phyloP scores from a whole-genome alignment of 1,139 yeast genomes.

The Zhuliangozyma parablackwelliae region DNA sequence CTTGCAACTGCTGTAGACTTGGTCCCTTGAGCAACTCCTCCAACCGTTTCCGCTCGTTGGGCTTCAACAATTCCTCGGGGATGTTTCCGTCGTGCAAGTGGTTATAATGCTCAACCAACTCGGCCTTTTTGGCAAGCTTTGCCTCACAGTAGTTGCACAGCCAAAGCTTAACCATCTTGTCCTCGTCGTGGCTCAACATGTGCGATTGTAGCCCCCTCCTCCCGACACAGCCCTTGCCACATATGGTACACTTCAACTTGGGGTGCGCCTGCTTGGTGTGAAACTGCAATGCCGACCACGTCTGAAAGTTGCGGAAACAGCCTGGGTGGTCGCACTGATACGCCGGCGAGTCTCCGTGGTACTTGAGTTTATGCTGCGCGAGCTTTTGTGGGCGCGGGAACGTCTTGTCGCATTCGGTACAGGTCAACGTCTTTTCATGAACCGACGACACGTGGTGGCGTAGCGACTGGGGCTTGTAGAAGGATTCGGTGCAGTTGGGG shows the following conservation, averaged over 20 bases:
- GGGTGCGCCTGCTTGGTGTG: conserved; percentile 77
- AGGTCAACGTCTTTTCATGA: conserved; percentile 53
- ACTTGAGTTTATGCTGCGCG: conserved; percentile 56
- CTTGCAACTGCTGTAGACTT: conserved; percentile 1
- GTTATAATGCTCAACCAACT: conserved; percentile 41
- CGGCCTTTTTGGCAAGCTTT: conserved; percentile 30
- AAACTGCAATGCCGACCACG: conserved; percentile 72
- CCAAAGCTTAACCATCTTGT: conserved; percentile 54
- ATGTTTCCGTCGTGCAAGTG: conserved; percentile 38
- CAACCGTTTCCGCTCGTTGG: conserved; percentile 20
- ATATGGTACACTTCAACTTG: conserved; percentile 56
- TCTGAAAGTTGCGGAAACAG: conserved; percentile 58
- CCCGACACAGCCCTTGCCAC: conserved; percentile 76
- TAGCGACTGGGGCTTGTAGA: conserved; percentile 75
- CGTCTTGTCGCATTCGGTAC: conserved; percentile 54
- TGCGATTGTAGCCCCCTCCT: conserved; percentile 67
- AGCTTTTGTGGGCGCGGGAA: conserved; percentile 61
- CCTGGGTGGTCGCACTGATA: conserved; percentile 62
- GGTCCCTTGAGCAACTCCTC: conserved; percentile 15
- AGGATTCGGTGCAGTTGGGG: conserved; percentile 61
- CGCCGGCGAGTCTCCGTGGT: conserved; percentile 52
- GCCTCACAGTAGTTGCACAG: conserved; percentile 49
- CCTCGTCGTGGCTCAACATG: conserved; percentile 54
- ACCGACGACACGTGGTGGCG: conserved; percentile 64
- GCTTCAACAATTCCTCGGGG: conserved; percentile 29